Conservation (phyloP, 2,329 filamentous ascomycete species). For the Hyphodiscus sp. region DNA sequence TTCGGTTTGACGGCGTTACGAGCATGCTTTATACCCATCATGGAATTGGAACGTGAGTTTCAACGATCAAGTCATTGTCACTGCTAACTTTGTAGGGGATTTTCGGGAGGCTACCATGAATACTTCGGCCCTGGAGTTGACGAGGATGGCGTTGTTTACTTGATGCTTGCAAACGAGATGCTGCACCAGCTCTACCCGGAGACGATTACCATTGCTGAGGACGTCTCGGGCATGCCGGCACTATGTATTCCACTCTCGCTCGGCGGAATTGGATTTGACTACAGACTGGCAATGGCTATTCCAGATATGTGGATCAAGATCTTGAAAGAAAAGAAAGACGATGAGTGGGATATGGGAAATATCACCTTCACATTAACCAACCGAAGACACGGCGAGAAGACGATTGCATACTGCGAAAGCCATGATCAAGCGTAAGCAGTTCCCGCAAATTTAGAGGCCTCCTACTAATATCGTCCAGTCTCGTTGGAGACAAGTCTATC, state of each 20-base stretch:
- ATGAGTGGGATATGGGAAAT: constrained; percentile 78
- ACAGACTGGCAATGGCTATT: constrained; percentile 93
- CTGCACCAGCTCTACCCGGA: constrained; percentile 84
- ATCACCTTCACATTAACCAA: constrained; percentile 88
- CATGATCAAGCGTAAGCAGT: constrained; percentile 86
- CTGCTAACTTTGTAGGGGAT: constrained; percentile 54
- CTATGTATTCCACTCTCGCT: constrained; percentile 79
- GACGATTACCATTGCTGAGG: constrained; percentile 87
- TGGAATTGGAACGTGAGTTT: constrained; percentile 85
- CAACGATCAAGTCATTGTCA: neutral
- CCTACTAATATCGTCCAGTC: constrained; percentile 42
- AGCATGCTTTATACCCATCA: constrained; percentile 97
- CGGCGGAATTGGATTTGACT: constrained; percentile 94
- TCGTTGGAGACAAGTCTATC: constrained; percentile 93
- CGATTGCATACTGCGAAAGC: constrained; percentile 93
- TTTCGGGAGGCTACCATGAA: constrained; percentile 96
- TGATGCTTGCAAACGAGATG: constrained; percentile 96
- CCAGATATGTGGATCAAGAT: constrained; percentile 99
- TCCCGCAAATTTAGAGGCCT: neutral
- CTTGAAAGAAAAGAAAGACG: constrained; percentile 85
- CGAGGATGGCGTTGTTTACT: constrained; percentile 87
- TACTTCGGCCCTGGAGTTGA: constrained; percentile 90
- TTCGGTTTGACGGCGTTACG: constrained; percentile 95
- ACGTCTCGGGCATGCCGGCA: constrained; percentile 98
- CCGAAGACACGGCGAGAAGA: constrained; percentile 91